Conservation (phyloP, 2,329 filamentous ascomycete genomes). For the Xylariaceae sp. region DNA sequence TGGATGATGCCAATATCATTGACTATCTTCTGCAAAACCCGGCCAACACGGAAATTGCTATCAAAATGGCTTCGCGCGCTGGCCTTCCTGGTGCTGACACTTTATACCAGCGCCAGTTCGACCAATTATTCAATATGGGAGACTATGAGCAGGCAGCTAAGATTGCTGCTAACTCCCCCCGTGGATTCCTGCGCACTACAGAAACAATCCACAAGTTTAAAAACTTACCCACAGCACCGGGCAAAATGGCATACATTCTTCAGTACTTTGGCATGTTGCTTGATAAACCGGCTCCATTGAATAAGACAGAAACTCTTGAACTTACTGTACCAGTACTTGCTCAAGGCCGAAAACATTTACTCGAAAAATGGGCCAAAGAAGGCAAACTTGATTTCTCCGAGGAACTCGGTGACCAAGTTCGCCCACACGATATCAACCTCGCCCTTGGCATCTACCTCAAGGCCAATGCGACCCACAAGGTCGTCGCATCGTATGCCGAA, state of each 20-base stretch:
- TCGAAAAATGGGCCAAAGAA: slow-evolving; percentile 98
- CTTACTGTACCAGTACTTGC: slow-evolving; percentile 86
- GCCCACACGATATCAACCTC: slow-evolving; percentile 81
- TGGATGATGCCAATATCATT: slow-evolving; percentile 88
- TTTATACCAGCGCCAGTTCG: slow-evolving; percentile 89
- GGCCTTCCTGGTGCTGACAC: slow-evolving; percentile 92
- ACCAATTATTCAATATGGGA: slow-evolving; percentile 74
- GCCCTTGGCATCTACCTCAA: slow-evolving; percentile 87
- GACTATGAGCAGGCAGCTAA: slow-evolving; percentile 89
- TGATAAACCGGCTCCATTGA: slow-evolving; percentile 82
- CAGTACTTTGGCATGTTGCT: slow-evolving; percentile 98
- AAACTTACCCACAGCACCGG: slow-evolving; percentile 71
- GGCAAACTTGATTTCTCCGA: slow-evolving; percentile 95
- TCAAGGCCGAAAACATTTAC: slow-evolving; percentile 89
- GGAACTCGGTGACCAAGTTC: slow-evolving; percentile 90
- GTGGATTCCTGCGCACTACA: slow-evolving; percentile 88
- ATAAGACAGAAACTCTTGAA: slow-evolving; percentile 91
- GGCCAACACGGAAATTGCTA: slow-evolving; percentile 86
- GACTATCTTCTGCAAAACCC: slow-evolving; percentile 96
- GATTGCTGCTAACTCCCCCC: slow-evolving; percentile 92
- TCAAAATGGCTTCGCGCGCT: slow-evolving; percentile 92
- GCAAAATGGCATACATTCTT: slow-evolving; percentile 88
- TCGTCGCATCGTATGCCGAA: slow-evolving; percentile 91
- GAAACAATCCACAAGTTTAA: slow-evolving; percentile 98
- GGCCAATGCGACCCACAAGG: slow-evolving; percentile 87